Evolutionary conservation across 257 asterid species (phyloP).

Genomic region (Plantago ovata): DNA sequence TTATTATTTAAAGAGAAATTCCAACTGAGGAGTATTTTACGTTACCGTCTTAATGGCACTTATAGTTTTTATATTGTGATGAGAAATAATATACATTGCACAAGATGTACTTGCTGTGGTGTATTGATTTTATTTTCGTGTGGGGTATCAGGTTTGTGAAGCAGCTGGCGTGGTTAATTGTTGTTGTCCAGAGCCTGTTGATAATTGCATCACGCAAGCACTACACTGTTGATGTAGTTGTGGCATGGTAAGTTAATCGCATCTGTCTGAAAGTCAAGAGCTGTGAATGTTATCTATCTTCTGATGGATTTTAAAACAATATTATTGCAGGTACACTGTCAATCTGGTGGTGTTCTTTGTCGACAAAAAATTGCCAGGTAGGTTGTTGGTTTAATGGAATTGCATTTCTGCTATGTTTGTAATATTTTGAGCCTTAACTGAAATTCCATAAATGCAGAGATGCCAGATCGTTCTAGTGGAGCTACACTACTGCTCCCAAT

Average conservation of each 20-base stretch:
- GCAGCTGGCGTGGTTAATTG: slow-evolving; percentile 79
- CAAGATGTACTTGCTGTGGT: too few relatives aligned
- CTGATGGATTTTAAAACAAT: background rate
- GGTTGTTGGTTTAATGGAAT: slow-evolving; percentile 1
- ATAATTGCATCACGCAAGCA: slow-evolving; percentile 94
- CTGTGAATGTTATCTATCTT: slow-evolving; percentile 1
- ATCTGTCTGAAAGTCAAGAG: slow-evolving; percentile 2
- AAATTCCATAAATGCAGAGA: slow-evolving; percentile 40
- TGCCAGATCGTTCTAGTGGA: slow-evolving; percentile 75
- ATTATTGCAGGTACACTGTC: slow-evolving; percentile 75
- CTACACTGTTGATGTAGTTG: slow-evolving; percentile 89
- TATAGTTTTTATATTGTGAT: too few relatives aligned
- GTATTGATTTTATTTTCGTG: slow-evolving; percentile 1
- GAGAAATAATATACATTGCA: too few relatives aligned
- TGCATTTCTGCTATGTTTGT: background rate
- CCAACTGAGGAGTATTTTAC: background rate
- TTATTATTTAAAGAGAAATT: too few relatives aligned
- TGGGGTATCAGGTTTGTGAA: slow-evolving; percentile 63
- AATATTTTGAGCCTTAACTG: slow-evolving; percentile 7
- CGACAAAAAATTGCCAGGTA: slow-evolving; percentile 86
- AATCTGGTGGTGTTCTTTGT: slow-evolving; percentile 90
- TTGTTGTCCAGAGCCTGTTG: slow-evolving; percentile 77
- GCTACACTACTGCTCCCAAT: slow-evolving; percentile 62
- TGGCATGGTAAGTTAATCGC: slow-evolving; percentile 70
- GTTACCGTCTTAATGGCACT: background rate